phyloP scores from a whole-genome alignment of 371 early-diverging fungal species.

The Mucor lusitanicus region DNA sequence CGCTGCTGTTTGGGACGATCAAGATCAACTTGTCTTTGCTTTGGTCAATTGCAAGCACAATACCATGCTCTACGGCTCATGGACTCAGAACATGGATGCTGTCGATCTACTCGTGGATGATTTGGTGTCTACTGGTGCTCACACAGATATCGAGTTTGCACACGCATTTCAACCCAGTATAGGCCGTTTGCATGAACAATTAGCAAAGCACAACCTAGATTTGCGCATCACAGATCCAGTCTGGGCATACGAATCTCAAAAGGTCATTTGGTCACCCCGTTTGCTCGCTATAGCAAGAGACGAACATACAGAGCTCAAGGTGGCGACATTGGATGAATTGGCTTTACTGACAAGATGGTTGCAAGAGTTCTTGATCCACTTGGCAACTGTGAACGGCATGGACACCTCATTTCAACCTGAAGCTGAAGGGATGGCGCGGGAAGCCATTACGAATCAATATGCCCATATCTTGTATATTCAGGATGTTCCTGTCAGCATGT shows the following conservation, averaged over 20 bases:
- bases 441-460: not conserved
- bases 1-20: not conserved
- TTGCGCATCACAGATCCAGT: not conserved
- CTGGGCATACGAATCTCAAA: not conserved
- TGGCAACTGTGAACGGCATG: not conserved
- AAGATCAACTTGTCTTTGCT: not conserved
- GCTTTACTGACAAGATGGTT: not conserved
- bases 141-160: not conserved
- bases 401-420: not conserved
- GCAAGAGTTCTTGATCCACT: not conserved
- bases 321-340: not conserved
- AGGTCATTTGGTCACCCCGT: not conserved
- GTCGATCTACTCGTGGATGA: not conserved
- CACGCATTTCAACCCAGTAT: not conserved
- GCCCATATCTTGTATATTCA: not conserved
- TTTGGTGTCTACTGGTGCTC: not conserved
- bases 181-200: not conserved
- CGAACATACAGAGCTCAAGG: not conserved
- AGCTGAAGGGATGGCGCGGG: not conserved
- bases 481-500: slow-evolving; percentile 14
- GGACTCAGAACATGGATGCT: not conserved
- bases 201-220: not conserved
- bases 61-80: not conserved
- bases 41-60: not conserved
- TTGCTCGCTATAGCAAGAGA: not conserved